Conservation (phyloP, 306 rosid species). For the Lathyrus aphaca region DNA sequence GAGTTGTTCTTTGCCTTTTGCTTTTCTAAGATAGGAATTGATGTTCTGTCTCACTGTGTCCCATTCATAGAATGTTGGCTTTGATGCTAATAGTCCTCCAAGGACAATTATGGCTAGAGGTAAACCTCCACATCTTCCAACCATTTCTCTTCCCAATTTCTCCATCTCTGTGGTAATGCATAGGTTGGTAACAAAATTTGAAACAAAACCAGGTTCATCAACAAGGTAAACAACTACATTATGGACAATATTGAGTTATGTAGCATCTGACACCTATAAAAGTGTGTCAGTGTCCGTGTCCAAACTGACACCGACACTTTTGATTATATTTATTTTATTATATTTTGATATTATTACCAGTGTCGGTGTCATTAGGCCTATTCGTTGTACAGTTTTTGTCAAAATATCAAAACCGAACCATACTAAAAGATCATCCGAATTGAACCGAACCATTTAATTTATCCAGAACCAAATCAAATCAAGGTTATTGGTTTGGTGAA, state of each 20-base stretch:
- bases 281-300: too few relatives aligned
- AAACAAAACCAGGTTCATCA: conserved; percentile 3
- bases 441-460: too few relatives aligned
- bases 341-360: too few relatives aligned
- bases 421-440: too few relatives aligned
- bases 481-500: too few relatives aligned
- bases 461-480: too few relatives aligned
- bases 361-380: too few relatives aligned
- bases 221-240: conserved; percentile 13
- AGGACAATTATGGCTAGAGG: conserved; percentile 62
- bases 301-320: too few relatives aligned
- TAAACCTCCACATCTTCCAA: conserved; percentile 61
- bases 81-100: conserved; percentile 63
- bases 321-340: too few relatives aligned
- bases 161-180: conserved; percentile 42
- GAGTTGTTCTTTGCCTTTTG: conserved; percentile 43
- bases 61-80: conserved; percentile 55
- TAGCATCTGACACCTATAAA: too few relatives aligned
- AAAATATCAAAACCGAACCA: too few relatives aligned
- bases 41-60: conserved; percentile 49
- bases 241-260: background rate
- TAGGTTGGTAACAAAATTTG: background rate
- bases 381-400: too few relatives aligned
- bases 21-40: conserved; percentile 47
- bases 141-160: conserved; percentile 61